Percentiles rank a stretch among this genome's conserved stretches.
These are phyloP conservation scores for Metarhizium guizhouense DNA, from an alignment of 2,329 filamentous ascomycete species.

Conservation along the genomic window DNA sequence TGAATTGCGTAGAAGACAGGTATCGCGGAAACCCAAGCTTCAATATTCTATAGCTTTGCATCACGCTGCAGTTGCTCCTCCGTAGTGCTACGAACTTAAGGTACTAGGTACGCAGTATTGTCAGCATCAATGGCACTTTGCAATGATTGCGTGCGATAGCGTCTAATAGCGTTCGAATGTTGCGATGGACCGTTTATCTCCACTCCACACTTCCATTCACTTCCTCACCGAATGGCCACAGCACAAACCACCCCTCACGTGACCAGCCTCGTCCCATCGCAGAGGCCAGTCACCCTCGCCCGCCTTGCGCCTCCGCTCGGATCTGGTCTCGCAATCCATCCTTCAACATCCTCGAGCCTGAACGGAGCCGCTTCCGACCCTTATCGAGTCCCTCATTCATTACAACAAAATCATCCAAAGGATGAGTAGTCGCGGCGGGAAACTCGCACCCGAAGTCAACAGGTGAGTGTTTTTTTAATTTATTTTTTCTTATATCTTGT, in stretches of 20 bases:
- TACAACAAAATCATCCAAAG: conserved; percentile 45
- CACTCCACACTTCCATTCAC: not conserved
- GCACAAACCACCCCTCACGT: conserved; percentile 16
- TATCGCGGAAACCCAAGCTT: too few relatives aligned
- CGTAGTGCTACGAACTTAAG: too few relatives aligned
- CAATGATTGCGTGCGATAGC: too few relatives aligned
- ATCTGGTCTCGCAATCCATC: conserved; percentile 20
- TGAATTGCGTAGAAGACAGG: too few relatives aligned
- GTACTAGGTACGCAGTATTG: too few relatives aligned
- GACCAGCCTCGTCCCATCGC: conserved; percentile 10
- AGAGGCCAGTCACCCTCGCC: conserved; percentile 17
- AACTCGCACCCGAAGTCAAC: conserved; percentile 99
- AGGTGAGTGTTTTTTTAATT: conserved; percentile 44
- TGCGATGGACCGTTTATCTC: too few relatives aligned
- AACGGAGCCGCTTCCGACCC: conserved; percentile 11
- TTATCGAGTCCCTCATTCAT: conserved; percentile 21
- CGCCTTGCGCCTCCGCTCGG: conserved; percentile 17
- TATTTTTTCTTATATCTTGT: not conserved
- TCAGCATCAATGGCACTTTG: too few relatives aligned
- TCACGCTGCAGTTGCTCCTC: not conserved
- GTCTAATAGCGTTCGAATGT: too few relatives aligned
- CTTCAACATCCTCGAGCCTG: conserved; percentile 14
- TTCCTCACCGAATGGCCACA: not conserved
- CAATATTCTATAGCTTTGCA: not conserved
- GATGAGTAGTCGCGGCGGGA: conserved; percentile 95